phyloP scores from a whole-genome alignment of 495 filamentous ascomycete genomes.

The Annulohypoxylon moriforme region DNA sequence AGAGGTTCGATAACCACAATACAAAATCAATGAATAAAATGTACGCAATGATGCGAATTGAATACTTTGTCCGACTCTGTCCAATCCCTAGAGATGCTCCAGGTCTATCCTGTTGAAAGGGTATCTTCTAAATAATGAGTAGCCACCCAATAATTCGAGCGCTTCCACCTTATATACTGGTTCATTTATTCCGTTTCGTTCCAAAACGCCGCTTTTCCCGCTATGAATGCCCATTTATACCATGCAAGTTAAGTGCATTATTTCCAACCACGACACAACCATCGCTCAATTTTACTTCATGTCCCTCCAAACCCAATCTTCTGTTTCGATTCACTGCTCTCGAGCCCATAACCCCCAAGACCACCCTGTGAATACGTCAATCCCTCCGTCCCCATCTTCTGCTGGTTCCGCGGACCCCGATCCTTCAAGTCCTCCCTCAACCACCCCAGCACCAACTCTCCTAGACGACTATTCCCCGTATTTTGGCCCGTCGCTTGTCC shows the following conservation, averaged over 20 bases:
- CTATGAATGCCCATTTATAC: constrained; percentile 10
- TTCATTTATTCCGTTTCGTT: constrained; percentile 14
- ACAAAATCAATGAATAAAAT: neutral
- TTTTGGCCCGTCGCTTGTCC: constrained; percentile 56
- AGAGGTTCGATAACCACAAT: neutral
- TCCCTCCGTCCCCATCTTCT: constrained; percentile 69
- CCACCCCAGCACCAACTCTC: constrained; percentile 89
- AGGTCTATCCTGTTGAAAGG: constrained; percentile 50
- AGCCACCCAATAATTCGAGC: neutral
- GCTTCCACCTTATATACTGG: constrained; percentile 8
- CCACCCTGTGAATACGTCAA: constrained; percentile 77
- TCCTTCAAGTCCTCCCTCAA: constrained; percentile 83
- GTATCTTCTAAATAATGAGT: constrained; percentile 38
- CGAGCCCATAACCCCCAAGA: constrained; percentile 83
- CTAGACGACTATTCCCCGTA: constrained; percentile 77
- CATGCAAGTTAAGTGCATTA: constrained; percentile 52
- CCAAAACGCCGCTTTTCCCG: constrained; percentile 28
- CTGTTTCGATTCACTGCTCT: constrained; percentile 60
- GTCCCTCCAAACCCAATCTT: neutral
- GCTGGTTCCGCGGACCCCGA: constrained; percentile 76
- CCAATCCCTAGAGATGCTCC: constrained; percentile 1
- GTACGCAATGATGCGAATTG: neutral
- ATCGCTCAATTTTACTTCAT: neutral
- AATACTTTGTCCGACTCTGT: neutral
- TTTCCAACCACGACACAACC: constrained; percentile 4